Percentiles rank a stretch among this genome's conserved stretches.
phyloP scores from a whole-genome alignment of 108 stramenopile genomes.

The Tribonema minus region DNA sequence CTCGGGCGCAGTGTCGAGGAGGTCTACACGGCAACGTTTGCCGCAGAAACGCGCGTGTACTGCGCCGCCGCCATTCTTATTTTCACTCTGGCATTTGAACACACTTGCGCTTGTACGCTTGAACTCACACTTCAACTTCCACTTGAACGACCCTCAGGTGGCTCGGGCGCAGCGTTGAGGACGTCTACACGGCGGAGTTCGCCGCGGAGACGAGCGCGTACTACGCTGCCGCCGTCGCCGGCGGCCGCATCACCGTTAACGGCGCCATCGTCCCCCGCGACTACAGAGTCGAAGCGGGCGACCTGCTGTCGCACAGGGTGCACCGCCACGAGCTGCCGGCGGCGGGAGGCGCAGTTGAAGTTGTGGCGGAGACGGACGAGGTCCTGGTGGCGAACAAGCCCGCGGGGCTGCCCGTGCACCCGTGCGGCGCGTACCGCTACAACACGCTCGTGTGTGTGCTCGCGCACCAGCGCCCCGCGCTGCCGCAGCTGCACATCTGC shows the following conservation, averaged over 20 bases:
- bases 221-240: slow-evolving; percentile 44
- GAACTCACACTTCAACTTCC: slow-evolving; percentile 45
- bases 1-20: too few relatives aligned
- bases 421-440: slow-evolving; percentile 69
- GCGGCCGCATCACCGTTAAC: slow-evolving; percentile 51
- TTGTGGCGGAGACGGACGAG: slow-evolving; percentile 63
- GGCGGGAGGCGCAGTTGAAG: slow-evolving; percentile 43
- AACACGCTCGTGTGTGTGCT: slow-evolving; percentile 36
- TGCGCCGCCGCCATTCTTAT: too few relatives aligned
- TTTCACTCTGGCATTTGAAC: too few relatives aligned
- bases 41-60: too few relatives aligned
- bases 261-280: slow-evolving; percentile 1
- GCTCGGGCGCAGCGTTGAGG: slow-evolving; percentile 46
- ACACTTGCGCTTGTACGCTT: too few relatives aligned
- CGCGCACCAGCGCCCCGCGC: slow-evolving; percentile 10
- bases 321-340: slow-evolving; percentile 63
- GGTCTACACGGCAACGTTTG: too few relatives aligned
- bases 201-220: slow-evolving; percentile 44
- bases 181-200: slow-evolving; percentile 54
- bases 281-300: slow-evolving; percentile 15
- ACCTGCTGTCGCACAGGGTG: slow-evolving; percentile 46
- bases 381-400: slow-evolving; percentile 81
- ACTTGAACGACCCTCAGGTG: slow-evolving; percentile 51
- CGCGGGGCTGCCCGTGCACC: slow-evolving; percentile 80
- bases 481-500: slow-evolving; percentile 16